Evolutionary conservation across 2,329 filamentous ascomycete genomes (phyloP), one percentile per base, ranked within the genome.

Genomic region (Waltergamsia citrina): DNA sequence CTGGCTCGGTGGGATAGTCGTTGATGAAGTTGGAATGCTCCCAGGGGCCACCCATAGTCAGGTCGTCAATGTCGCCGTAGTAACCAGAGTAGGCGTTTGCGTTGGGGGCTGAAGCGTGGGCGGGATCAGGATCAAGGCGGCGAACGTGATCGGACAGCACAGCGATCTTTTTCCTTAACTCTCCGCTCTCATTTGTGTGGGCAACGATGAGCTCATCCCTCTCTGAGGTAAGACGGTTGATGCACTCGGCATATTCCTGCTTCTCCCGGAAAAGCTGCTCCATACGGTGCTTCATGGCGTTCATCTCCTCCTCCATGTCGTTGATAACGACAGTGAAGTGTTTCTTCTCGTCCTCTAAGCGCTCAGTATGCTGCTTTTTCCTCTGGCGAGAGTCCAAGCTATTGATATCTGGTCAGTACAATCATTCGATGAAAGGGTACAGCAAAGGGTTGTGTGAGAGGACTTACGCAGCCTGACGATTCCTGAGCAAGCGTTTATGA

Each of bases 321-420:
- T 65, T 74, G 53, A 95, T 84, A 53, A 84, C 65, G 47, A 75
- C 73, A 36, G 81, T 84, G 65, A 78, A 93, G 38, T 84, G 76
- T 69, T 95, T 95, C 72, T 96, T 95, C 67, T 96, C 90, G 57
- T 92, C 83, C 59, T 96, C 92, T 29, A 96, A 76, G 48, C 92
- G 81, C 64, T 96, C 92, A 22, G 92, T 96, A 64, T 96, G 90
- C 63, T 86, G 83, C 75, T 96, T 96, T 73, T 96, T 98, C 49
- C 92, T 81, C 60, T 96, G 90, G 45, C 92, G 79, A 29, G 92
- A 96, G 63, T 96, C 90, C 49, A 98, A 82, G 45, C 86, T 94
- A 22, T 35, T 44, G 34, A 33, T 35, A 33, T 42, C 37, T 23
- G 17, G 15, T 14, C 24, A 32, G 27, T 47, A 39, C 45, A n/a